phyloP scores from a whole-genome alignment of 2,329 filamentous ascomycete genomes.

The Diaporthe sp. region DNA sequence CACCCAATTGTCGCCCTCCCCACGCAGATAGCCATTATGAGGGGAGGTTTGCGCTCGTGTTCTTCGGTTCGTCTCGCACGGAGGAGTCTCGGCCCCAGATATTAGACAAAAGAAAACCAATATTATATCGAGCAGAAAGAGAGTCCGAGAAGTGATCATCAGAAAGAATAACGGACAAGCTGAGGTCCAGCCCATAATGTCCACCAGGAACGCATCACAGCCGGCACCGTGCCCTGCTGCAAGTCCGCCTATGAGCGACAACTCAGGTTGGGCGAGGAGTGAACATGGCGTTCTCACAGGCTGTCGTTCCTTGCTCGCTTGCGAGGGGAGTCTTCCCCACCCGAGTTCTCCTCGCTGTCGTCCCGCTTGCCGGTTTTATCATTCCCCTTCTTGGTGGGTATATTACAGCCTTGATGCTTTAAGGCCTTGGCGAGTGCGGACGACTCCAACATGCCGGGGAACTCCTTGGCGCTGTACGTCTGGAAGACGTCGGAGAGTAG shows the following conservation, averaged over 20 bases:
- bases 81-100: background rate
- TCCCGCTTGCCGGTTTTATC: constrained; percentile 65
- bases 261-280: constrained; percentile 7
- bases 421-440: constrained; percentile 80
- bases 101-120: constrained; percentile 6
- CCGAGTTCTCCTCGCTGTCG: constrained; percentile 58
- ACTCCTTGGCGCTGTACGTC: constrained; percentile 88
- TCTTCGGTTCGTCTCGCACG: background rate
- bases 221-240: constrained; percentile 8
- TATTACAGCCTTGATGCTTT: constrained; percentile 84
- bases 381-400: constrained; percentile 89
- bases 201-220: background rate
- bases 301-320: constrained; percentile 46
- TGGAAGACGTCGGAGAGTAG: constrained; percentile 76
- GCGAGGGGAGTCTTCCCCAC: constrained; percentile 59
- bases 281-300: constrained; percentile 32
- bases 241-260: constrained; percentile 8
- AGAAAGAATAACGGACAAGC: background rate
- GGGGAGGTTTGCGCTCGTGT: background rate
- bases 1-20: background rate
- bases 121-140: background rate
- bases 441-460: constrained; percentile 86
- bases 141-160: background rate
- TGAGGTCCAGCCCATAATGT: constrained; percentile 11
- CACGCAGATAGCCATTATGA: background rate